Conservation (phyloP, 768 basidiomycete species). For the Suillus decipiens region DNA sequence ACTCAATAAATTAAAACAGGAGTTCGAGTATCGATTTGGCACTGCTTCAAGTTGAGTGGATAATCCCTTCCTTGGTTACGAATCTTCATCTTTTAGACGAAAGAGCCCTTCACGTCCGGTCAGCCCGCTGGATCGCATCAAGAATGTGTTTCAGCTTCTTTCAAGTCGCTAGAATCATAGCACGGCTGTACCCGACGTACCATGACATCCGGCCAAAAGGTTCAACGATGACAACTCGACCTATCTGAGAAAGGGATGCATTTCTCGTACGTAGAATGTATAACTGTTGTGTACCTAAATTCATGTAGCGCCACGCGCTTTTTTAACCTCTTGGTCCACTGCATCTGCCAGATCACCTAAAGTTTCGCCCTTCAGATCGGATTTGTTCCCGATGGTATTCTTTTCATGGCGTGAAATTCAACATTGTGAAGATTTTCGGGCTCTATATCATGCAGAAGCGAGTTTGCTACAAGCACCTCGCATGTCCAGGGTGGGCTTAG, state of each 20-base stretch:
- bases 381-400: slow-evolving; percentile 35
- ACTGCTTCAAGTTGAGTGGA: neutral
- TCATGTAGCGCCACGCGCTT: neutral
- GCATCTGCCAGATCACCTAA: slow-evolving; percentile 62
- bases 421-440: slow-evolving; percentile 61
- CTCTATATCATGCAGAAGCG: slow-evolving; percentile 64
- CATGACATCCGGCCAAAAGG: neutral
- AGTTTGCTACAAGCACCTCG: slow-evolving; percentile 65
- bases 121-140: neutral
- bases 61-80: neutral
- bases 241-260: neutral
- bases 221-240: neutral
- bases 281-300: neutral
- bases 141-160: neutral
- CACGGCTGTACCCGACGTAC: neutral
- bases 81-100: neutral
- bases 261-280: neutral
- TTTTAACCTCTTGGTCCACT: slow-evolving; percentile 44
- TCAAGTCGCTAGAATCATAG: neutral
- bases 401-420: slow-evolving; percentile 54
- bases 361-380: slow-evolving; percentile 49
- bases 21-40: neutral
- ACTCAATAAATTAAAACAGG: neutral
- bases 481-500: slow-evolving; percentile 21
- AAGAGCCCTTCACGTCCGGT: neutral